Base-by-base conservation (phyloP, 495 filamentous ascomycete species). In the Neurospora pannonica region DNA sequence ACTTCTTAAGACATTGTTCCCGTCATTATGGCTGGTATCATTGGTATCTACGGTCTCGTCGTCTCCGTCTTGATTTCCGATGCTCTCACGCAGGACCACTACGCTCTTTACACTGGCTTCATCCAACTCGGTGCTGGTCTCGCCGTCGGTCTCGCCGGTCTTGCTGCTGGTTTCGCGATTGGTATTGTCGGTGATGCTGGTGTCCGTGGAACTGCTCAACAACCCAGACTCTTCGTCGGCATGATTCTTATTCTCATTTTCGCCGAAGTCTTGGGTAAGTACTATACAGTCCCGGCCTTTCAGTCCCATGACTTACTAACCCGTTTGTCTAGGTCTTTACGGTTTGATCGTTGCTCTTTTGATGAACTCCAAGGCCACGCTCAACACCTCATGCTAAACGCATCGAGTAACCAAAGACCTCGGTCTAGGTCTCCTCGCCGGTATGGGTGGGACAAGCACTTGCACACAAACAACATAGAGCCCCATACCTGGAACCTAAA, bases 201-300 rank as follows among this genome's bases (percentile, higher is more conserved):
- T 93, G 96, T 99, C 76, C 92, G 96, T 79, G 96, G 96, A 86
- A 95, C 97, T 78, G 96, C 96, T 76, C 96, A 99, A 83, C 96
- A 99, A 84, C 97, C 96, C 70, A 89, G 95, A 80, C 90, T 99
- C 72, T 99, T 97, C 87, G 96, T 99, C 84, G 96, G 96, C 88
- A 99, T 99, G 96, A 98, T 99, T 87, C 86, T 99, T 81, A 99
- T 99, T 88, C 94, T 99, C 88, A 99, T 99, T 97, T 99, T 99
- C 88, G 96, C 97, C 80, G 96, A 98, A 97, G 96, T 98, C 76
- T 85, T 99, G 90, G 96, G 94, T 94, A 86, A 76, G 91, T 86
- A 28, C 31, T 36, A 19, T n/a, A 37, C 37, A 8, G 13, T 15
- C 24, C 17, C 38, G 21, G 28, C 17, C n/a, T 48, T 72, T 19